Base-by-base conservation (phyloP, 139 green algal species). In the Penium margaritaceum region DNA sequence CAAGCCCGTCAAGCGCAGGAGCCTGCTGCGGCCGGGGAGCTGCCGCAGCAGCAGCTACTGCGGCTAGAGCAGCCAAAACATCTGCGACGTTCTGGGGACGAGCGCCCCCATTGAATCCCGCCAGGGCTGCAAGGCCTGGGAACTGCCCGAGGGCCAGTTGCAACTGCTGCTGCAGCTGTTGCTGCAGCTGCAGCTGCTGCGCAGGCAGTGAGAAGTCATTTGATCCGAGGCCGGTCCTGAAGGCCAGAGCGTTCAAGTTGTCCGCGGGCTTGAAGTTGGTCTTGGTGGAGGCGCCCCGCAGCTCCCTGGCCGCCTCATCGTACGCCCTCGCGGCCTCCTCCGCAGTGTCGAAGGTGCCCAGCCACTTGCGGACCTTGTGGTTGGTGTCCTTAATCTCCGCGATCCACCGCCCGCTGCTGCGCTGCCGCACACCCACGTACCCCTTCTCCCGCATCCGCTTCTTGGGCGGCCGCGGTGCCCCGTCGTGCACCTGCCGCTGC, bases 321-420 rank as follows among this genome's bases (percentile, higher is more conserved):
- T 79, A 79, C 14, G 67, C 72, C 14, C 43, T 17, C 30, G 68
- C 68, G 0, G 68, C 68, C 29, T 67, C 68, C 29, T 76, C 68
- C 21, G 68, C 46, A 12, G 68, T 76, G 60, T 76, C 68, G 29
- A 63, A 76, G 2, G 68, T 76, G 1, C 68, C 68, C 34, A 76
- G 68, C 68, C 68, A 76, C 46, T 63, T 70, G 30, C 68, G 46
- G 37, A 76, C 60, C 14, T 51, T 51, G 37, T 70, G 68, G 37
- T 63, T 76, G 14, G 68, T 76, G 60, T 76, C 68, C 35, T 76
- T 76, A 17, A 76, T 76, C 60, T 76, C 68, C 29, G 68, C 38
- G 62, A 76, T 76, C 68, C 68, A 76, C 21, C 68, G 51, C 24
- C 68, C 68, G 32, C 51, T 70, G 32, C 29, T 30, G 2, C 68